Evolutionary conservation across 768 basidiomycete species (phyloP), one percentile per base, ranked within the genome.

Genomic region (Auricularia cornea): DNA sequence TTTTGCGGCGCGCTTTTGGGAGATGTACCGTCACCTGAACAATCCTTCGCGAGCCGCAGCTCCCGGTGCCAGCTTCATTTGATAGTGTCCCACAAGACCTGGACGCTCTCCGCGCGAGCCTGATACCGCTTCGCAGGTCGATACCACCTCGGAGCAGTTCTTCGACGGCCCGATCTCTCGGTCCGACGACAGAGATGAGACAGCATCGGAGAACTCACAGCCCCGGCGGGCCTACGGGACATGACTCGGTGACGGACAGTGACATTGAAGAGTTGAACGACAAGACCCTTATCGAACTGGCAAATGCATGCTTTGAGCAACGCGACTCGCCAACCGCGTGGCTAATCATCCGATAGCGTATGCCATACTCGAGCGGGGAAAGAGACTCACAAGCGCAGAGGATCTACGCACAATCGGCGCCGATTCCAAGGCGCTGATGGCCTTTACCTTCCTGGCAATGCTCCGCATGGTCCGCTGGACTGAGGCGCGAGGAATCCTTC

Each of bases 401-500:
- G 44, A 48, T 23, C 18, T 48, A 5, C 16, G 44, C 18, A 48
- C 44, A 8, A 48, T 48, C 18, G 44, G 44, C 10, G 44, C 44
- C 5, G 44, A 48, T 8, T 48, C 44, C 44, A 48, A 48, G 44
- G 18, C 5, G 23, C 44, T 48, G 10, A 48, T 12, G 44, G 23
- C 18, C 10, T 14, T 48, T 8, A 48, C 44, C 1, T 18, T 48
- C 5, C 3, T 48, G 1, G 44, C 44, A 20, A 8, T 48, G 16
- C 23, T 48, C 44, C 44, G 44, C 18, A 23, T 20, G 11, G 5
- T 18, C 18, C 28, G 11, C 11, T 30, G 59, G 33, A 5, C 23
- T 5, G 44, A 48, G 6, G 44, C 44, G 5, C 11, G 57, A 20
- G 38, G 62, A 3, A 54, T 72, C 0, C 30, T 77, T 3, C 74